These are phyloP conservation scores for Platismatia glauca DNA, from an alignment of 495 filamentous ascomycete species.

Conservation along the genomic window DNA sequence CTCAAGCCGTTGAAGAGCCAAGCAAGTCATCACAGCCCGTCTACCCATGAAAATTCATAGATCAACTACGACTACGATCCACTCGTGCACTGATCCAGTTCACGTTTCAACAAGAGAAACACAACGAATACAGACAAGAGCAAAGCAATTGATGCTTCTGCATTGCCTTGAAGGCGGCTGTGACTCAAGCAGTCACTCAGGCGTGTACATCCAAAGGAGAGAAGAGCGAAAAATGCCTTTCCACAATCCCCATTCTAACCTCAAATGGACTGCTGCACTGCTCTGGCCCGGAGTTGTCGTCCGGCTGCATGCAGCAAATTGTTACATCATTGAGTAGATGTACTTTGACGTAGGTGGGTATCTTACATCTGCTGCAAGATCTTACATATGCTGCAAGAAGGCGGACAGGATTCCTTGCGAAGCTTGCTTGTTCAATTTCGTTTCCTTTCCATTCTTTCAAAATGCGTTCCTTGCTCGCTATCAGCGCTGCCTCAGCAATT, in stretches of 20 bases:
- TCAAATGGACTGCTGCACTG: neutral
- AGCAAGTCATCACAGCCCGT: neutral
- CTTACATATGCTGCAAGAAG: neutral
- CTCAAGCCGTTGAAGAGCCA: neutral
- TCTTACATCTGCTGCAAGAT: too few species aligned
- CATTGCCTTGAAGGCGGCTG: neutral
- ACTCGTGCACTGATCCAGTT: too few species aligned
- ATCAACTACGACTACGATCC: too few species aligned
- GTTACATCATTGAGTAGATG: neutral
- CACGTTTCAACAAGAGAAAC: too few species aligned
- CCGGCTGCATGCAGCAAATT: neutral
- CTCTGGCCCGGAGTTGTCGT: neutral
- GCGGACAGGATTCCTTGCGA: neutral
- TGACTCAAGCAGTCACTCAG: neutral
- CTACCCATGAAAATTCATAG: too few species aligned
- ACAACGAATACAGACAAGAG: neutral
- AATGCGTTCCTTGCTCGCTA: neutral
- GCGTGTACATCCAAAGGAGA: neutral
- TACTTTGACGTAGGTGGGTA: neutral
- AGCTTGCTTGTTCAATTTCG: neutral
- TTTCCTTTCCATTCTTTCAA: neutral
- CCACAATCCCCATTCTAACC: neutral
- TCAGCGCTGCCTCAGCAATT: constrained; percentile 1
- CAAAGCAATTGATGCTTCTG: neutral
- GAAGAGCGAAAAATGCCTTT: neutral